Base-by-base conservation (phyloP, 2,329 filamentous ascomycete genomes). In the Thielaviopsis cerberus region DNA sequence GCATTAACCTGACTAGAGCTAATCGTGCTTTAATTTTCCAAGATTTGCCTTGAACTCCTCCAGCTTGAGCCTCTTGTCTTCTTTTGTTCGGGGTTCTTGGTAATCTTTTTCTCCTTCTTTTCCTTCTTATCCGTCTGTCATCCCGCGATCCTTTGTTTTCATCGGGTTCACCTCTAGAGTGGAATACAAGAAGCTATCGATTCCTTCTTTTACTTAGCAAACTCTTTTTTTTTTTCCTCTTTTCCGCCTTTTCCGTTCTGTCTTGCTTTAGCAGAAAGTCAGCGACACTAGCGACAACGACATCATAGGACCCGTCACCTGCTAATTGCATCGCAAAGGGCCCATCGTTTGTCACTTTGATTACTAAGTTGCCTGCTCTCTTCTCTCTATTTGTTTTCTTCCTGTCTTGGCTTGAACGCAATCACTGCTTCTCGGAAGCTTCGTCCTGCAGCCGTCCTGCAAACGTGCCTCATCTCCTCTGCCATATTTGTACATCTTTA, bases 61-160 rank as follows among this genome's bases (percentile, higher is more conserved):
- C n/a, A 41, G 34, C 34, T 41, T 41, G 34, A 41, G 34, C 34
- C 34, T 55, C 41, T 27, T 30, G 5, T 30, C 45, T 52, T 59
- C 54, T 59, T 57, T 45, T 52, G 25, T 26, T 51, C 10, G 17
- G 4, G 4, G 8, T 24, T 51, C 24, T 53, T 26, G 11, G 4
- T 23, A 10, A 13, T 34, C 7, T 22, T 24, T 13, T 13, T 50
- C 27, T 45, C 51, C 20, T 54, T 34, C 55, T 41, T 37, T 54
- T 54, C 26, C n/a, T 10, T 54, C 23, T 41, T 45, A 13, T 59
- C 30, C 37, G 52, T 54, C 51, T 54, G 22, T 51, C 48, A 13
- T 51, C 48, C 48, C 48, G 24, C 57, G 37, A 41, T 60, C 52
- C 27, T 57, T 25, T 30, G 57, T 61, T 45, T 55, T 54, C 37